These are phyloP conservation scores for Gryganskiella cystojenkinii DNA, from an alignment of 192 early-diverging fungal genomes.

Conservation along the genomic window DNA sequence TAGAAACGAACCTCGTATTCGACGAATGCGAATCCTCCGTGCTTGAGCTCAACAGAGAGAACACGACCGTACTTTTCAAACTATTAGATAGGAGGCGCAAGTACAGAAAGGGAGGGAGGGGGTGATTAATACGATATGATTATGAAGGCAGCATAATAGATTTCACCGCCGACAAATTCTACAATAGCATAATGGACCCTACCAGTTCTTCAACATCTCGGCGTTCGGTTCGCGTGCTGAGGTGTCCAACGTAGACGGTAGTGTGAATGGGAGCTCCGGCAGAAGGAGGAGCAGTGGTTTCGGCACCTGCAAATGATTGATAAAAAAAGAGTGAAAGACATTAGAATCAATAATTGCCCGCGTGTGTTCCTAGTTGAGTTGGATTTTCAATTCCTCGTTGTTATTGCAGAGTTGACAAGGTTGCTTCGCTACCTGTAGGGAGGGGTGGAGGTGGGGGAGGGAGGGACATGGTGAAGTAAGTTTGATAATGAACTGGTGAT, in stretches of 20 bases:
- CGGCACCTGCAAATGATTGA: conserved; percentile 14
- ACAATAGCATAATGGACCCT: too few relatives aligned
- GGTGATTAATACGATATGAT: neutral
- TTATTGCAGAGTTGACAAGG: too few relatives aligned
- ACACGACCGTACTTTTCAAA: conserved; percentile 65
- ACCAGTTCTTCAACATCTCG: conserved; percentile 65
- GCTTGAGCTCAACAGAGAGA: conserved; percentile 62
- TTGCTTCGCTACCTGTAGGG: conserved; percentile 12
- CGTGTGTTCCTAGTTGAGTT: too few relatives aligned
- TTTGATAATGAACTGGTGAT: neutral
- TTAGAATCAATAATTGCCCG: too few relatives aligned
- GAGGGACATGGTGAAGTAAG: conserved; percentile 1
- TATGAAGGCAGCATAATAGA: neutral
- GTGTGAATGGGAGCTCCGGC: conserved; percentile 24
- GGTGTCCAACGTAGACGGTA: conserved; percentile 61
- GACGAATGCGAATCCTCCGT: conserved; percentile 64
- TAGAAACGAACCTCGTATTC: conserved; percentile 57
- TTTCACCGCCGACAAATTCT: too few relatives aligned
- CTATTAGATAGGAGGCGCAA: conserved; percentile 29
- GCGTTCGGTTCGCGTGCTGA: conserved; percentile 58
- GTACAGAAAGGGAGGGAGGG: neutral
- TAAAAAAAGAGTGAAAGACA: too few relatives aligned
- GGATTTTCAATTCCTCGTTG: too few relatives aligned
- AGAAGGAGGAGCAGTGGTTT: conserved; percentile 19
- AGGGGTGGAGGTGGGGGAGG: conserved; percentile 15